phyloP scores from a whole-genome alignment of 2,329 filamentous ascomycete species.

The Arthrobotrys musiformis region DNA sequence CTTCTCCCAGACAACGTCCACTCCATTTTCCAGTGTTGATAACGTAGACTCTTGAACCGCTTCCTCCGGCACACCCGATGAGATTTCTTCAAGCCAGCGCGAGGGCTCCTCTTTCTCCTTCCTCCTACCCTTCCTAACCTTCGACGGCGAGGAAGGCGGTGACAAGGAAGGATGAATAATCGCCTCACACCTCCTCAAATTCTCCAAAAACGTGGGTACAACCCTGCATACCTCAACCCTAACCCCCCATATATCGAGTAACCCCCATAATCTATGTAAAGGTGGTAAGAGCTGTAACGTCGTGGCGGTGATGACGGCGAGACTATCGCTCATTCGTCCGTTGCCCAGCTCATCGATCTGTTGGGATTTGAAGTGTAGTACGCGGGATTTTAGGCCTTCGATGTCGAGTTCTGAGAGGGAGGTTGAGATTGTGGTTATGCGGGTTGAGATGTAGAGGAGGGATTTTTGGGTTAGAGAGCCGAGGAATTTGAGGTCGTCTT shows the following conservation, averaged over 20 bases:
- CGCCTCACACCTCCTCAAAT: slow-evolving; percentile 74
- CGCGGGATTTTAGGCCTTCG: slow-evolving; percentile 88
- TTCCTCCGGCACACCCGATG: slow-evolving; percentile 62
- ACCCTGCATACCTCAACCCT: slow-evolving; percentile 79
- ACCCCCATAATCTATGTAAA: slow-evolving; percentile 75
- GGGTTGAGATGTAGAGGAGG: slow-evolving; percentile 76
- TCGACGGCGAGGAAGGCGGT: neutral
- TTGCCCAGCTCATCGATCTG: slow-evolving; percentile 68
- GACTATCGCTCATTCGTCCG: slow-evolving; percentile 82
- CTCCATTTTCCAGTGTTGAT: slow-evolving; percentile 34
- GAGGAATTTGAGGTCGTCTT: slow-evolving; percentile 66
- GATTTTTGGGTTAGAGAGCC: slow-evolving; percentile 76
- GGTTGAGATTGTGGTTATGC: slow-evolving; percentile 75
- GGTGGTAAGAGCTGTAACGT: slow-evolving; percentile 88
- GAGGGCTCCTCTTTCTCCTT: slow-evolving; percentile 37
- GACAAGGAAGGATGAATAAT: slow-evolving; percentile 66
- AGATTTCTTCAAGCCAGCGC: slow-evolving; percentile 57
- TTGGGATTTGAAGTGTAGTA: slow-evolving; percentile 70
- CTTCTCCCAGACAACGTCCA: slow-evolving; percentile 60
- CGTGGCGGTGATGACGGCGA: slow-evolving; percentile 88
- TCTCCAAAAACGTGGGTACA: slow-evolving; percentile 74
- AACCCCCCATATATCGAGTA: slow-evolving; percentile 82
- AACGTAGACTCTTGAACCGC: slow-evolving; percentile 27
- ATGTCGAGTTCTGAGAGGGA: slow-evolving; percentile 70
- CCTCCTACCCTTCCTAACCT: slow-evolving; percentile 40